Conservation (phyloP, 164 flowering plant species). For the Berberis thunbergii region DNA sequence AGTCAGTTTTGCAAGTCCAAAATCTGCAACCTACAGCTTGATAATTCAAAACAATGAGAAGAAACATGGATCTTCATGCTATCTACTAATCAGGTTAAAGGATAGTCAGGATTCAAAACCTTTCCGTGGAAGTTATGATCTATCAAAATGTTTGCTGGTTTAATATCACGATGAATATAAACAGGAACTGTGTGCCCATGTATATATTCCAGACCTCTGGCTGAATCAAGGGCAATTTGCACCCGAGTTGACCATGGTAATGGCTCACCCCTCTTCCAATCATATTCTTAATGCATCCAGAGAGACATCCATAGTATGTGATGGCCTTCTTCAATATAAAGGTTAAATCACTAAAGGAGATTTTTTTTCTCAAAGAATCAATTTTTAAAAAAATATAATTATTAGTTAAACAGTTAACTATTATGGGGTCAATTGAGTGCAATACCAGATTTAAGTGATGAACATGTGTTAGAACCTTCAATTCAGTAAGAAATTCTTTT, state of each 20-base stretch:
- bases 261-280: no score
- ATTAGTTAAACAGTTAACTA: neutral
- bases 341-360: no score
- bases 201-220: conserved; percentile 95
- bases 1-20: conserved; percentile 85
- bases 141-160: conserved; percentile 88
- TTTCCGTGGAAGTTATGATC: conserved; percentile 81
- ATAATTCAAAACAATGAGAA: conserved; percentile 1
- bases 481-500: conserved; percentile 75
- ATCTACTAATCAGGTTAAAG: neutral
- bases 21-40: conserved; percentile 82
- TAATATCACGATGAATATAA: conserved; percentile 93
- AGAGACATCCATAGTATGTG: no score
- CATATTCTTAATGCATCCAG: no score
- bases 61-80: conserved; percentile 3
- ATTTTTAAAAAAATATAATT: conserved; percentile 1
- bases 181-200: conserved; percentile 96
- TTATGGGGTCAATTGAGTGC: neutral
- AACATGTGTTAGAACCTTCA: conserved; percentile 77
- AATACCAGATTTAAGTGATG: conserved; percentile 90
- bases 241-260: conserved; percentile 75
- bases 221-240: conserved; percentile 96
- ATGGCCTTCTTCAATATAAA: no score
- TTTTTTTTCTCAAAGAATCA: no score
- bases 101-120: conserved; percentile 39